Conservation (phyloP, 2,329 filamentous ascomycete species). For the Nothophoma quercina region DNA sequence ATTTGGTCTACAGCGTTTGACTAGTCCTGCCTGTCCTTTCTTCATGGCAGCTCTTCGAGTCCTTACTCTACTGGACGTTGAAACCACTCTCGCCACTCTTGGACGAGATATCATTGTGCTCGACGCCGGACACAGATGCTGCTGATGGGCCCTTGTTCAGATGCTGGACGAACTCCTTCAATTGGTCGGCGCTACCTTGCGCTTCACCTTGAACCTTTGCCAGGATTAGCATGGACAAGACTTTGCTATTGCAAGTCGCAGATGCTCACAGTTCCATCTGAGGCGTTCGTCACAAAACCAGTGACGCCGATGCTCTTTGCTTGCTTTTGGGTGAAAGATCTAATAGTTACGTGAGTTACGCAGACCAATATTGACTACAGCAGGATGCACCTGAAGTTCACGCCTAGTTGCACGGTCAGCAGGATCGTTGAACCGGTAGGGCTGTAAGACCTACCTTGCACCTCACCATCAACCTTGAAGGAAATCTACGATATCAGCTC, state of each 20-base stretch:
- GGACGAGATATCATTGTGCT: constrained; percentile 70
- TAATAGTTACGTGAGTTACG: constrained; percentile 17
- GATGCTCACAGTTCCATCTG: constrained; percentile 53
- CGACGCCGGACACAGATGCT: constrained; percentile 76
- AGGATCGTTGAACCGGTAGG: not conserved
- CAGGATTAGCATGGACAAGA: constrained; percentile 15
- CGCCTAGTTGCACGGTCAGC: constrained; percentile 39
- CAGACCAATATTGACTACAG: not conserved
- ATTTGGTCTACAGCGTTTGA: no score
- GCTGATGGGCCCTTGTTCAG: constrained; percentile 76
- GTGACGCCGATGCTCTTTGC: constrained; percentile 55
- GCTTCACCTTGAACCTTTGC: constrained; percentile 87
- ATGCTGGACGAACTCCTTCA: constrained; percentile 76
- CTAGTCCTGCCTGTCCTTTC: no score
- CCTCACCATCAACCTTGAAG: constrained; percentile 57
- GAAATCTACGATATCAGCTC: constrained; percentile 50
- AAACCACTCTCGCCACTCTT: constrained; percentile 75
- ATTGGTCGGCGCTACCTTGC: constrained; percentile 72
- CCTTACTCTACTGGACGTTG: constrained; percentile 28
- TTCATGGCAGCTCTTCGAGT: not conserved
- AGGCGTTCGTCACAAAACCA: constrained; percentile 56
- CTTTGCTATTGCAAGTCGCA: not conserved
- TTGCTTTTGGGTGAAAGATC: constrained; percentile 53
- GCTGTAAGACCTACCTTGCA: constrained; percentile 49
- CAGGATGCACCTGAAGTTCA: constrained; percentile 57